Conservation (phyloP, 306 rosid species). For the Trifolium dubium region DNA sequence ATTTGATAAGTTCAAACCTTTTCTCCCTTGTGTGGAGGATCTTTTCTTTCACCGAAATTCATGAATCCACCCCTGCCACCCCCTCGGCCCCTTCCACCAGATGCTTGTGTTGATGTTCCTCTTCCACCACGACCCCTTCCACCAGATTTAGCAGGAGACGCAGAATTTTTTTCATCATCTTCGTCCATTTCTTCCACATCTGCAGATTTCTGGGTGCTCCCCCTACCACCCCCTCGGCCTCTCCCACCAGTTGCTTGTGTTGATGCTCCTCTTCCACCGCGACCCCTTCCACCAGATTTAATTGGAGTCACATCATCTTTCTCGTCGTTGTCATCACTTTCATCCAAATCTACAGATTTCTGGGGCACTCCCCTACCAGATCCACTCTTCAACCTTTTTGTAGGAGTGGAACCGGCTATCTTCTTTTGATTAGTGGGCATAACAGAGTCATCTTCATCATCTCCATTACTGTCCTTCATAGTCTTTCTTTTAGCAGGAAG, state of each 20-base stretch:
- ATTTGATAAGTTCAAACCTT: constrained; percentile 61
- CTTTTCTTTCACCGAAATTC: constrained; percentile 97
- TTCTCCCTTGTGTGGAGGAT: constrained; percentile 96
- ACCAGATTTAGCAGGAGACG: constrained; percentile 57
- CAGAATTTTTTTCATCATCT: constrained; percentile 58
- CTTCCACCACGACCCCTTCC: constrained; percentile 90
- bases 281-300: constrained; percentile 81
- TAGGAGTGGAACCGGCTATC: constrained; percentile 59
- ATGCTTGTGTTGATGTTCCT: constrained; percentile 60
- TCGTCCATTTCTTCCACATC: constrained; percentile 64
- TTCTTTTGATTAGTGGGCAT: constrained; percentile 50
- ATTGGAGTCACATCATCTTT: constrained; percentile 47
- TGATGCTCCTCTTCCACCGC: constrained; percentile 77
- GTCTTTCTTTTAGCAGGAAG: constrained; percentile 75
- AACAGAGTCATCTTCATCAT: constrained; percentile 56
- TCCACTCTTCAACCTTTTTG: constrained; percentile 74
- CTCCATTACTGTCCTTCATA: constrained; percentile 51
- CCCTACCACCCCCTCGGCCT: constrained; percentile 89
- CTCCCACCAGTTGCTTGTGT: constrained; percentile 70
- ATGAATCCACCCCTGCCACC: constrained; percentile 91
- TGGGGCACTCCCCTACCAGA: constrained; percentile 64
- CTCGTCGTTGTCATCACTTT: constrained; percentile 61
- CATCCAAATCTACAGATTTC: constrained; percentile 53
- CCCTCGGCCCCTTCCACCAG: constrained; percentile 92
- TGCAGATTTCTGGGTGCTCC: constrained; percentile 45